Evolutionary conservation across 169 alveolate genomes (phyloP).

Genomic region (Plasmodium sp.): DNA sequence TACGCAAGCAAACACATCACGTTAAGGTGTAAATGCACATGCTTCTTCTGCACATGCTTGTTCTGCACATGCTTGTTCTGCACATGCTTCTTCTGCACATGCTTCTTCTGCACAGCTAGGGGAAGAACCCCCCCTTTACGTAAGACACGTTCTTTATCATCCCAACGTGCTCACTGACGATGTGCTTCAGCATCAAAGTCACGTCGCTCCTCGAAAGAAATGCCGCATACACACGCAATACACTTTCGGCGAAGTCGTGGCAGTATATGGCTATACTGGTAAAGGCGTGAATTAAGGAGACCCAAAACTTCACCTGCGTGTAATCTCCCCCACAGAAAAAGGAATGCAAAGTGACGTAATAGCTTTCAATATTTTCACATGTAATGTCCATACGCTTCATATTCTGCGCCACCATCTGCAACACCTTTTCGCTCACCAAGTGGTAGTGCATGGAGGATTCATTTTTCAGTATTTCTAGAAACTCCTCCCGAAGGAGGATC

Average conservation of each 20-base stretch:
- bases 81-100: neutral
- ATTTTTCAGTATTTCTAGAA: constrained; percentile 16
- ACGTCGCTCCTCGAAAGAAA: constrained; percentile 8
- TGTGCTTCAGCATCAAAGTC: neutral
- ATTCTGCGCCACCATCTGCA: constrained; percentile 22
- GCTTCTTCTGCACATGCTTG: too few relatives aligned
- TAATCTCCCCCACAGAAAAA: constrained; percentile 23
- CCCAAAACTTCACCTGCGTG: constrained; percentile 29
- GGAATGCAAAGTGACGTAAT: constrained; percentile 45
- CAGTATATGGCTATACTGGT: constrained; percentile 62
- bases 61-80: too few relatives aligned
- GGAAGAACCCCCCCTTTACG: neutral
- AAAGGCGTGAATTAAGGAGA: constrained; percentile 64
- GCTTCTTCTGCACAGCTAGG: neutral
- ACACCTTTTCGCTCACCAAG: constrained; percentile 20
- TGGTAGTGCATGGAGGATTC: constrained; percentile 15
- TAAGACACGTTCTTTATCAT: constrained; percentile 27
- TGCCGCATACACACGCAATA: constrained; percentile 6
- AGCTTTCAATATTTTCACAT: constrained; percentile 22
- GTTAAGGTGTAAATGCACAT: neutral
- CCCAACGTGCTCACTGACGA: constrained; percentile 16
- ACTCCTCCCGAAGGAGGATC: constrained; percentile 7
- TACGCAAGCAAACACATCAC: neutral
- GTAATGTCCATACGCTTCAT: constrained; percentile 25
- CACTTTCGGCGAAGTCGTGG: constrained; percentile 12